phyloP scores from a whole-genome alignment of 2,329 filamentous ascomycete genomes.

The Plectosphaerella sp. region DNA sequence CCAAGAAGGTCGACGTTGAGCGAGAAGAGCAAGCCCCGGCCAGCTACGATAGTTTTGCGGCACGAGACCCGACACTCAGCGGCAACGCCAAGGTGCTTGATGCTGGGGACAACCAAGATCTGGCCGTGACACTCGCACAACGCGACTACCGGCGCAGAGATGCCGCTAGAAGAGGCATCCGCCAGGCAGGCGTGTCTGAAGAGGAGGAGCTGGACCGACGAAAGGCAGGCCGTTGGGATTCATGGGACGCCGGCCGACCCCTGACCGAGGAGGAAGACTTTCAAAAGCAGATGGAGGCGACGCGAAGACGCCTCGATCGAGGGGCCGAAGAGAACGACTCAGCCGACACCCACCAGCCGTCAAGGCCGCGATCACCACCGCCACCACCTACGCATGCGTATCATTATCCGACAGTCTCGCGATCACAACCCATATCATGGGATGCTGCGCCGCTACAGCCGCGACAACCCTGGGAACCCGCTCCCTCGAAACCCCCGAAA shows the following conservation, averaged over 20 bases:
- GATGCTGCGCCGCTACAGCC: constrained; percentile 19
- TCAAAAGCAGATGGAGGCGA: constrained; percentile 48
- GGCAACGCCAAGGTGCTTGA: constrained; percentile 59
- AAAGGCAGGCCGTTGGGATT: constrained; percentile 37
- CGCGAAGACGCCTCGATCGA: constrained; percentile 40
- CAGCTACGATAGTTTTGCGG: constrained; percentile 42
- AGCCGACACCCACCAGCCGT: not conserved
- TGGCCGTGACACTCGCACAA: constrained; percentile 73
- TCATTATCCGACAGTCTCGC: constrained; percentile 53
- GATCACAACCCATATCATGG: constrained; percentile 43
- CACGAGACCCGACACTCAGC: constrained; percentile 57
- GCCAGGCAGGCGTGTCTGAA: constrained; percentile 51
- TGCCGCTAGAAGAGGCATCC: constrained; percentile 51
- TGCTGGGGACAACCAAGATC: constrained; percentile 65
- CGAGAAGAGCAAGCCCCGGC: constrained; percentile 16
- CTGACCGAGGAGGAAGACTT: constrained; percentile 38
- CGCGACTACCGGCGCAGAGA: constrained; percentile 67
- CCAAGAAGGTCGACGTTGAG: constrained; percentile 18
- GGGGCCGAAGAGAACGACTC: constrained; percentile 15
- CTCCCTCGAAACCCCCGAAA: constrained; percentile 28
- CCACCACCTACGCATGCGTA: constrained; percentile 27
- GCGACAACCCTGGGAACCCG: constrained; percentile 16
- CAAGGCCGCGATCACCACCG: constrained; percentile 11
- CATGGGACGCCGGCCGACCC: constrained; percentile 23
- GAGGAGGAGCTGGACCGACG: constrained; percentile 54